Conservation (phyloP, 2,329 filamentous ascomycete genomes). For the Nigrospora osmanthi region DNA sequence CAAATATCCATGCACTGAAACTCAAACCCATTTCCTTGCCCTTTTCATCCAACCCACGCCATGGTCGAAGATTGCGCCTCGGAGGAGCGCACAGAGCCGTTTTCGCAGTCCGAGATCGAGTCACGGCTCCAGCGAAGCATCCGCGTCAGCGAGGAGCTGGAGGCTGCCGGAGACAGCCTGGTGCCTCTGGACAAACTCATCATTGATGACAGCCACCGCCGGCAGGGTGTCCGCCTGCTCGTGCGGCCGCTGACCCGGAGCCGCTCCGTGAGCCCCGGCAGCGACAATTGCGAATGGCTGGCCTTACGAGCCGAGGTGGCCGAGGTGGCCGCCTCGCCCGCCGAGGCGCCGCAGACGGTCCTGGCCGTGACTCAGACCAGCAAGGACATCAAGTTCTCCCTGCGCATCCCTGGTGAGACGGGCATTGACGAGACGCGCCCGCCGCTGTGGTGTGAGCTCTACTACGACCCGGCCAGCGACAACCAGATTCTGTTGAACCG, state of each 20-base stretch:
- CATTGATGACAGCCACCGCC: constrained; percentile 43
- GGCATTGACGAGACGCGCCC: constrained; percentile 34
- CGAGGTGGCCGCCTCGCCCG: no score
- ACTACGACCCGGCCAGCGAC: constrained; percentile 52
- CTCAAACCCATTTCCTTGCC: no score
- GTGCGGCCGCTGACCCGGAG: constrained; percentile 45
- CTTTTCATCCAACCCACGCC: constrained; percentile 8
- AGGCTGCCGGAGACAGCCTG: constrained; percentile 27
- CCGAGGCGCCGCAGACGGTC: constrained; percentile 37
- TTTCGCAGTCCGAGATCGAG: constrained; percentile 48
- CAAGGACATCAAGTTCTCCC: constrained; percentile 52
- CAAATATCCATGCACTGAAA: no score
- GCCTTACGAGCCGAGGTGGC: constrained; percentile 46
- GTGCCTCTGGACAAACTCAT: constrained; percentile 47
- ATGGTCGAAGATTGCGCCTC: constrained; percentile 40
- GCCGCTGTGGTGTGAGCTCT: constrained; percentile 51
- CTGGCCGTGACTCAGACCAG: constrained; percentile 53
- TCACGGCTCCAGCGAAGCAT: constrained; percentile 35
- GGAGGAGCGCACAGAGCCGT: constrained; percentile 50
- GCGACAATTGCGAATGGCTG: constrained; percentile 49
- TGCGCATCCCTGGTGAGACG: constrained; percentile 43
- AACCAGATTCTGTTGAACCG: constrained; percentile 48
- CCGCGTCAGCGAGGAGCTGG: constrained; percentile 33
- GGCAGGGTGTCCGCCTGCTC: constrained; percentile 48
- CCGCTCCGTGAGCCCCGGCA: constrained; percentile 48